These are phyloP conservation scores for Plasmodium vivax DNA, from an alignment of 169 alveolate genomes.

Conservation along the genomic window DNA sequence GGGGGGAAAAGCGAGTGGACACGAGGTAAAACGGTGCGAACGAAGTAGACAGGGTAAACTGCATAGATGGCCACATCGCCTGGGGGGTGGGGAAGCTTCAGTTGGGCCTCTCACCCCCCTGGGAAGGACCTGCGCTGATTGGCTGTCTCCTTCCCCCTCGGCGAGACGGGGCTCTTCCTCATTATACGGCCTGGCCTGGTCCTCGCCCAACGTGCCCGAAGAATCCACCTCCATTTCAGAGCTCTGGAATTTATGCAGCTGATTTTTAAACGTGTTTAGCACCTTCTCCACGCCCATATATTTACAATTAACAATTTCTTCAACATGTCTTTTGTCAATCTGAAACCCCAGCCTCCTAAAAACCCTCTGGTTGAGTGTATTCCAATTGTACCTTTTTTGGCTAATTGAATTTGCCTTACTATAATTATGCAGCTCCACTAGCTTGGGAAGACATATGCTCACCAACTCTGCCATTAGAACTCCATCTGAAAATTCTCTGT, in stretches of 20 bases:
- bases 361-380: constrained; percentile 74
- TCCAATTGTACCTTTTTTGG: constrained; percentile 76
- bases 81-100: not conserved
- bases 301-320: constrained; percentile 61
- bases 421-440: constrained; percentile 77
- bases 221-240: constrained; percentile 27
- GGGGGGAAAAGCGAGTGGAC: not conserved
- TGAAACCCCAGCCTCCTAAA: constrained; percentile 47
- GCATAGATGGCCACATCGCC: not conserved
- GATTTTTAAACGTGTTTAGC: constrained; percentile 42
- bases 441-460: constrained; percentile 47
- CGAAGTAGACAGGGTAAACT: not conserved
- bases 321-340: constrained; percentile 58
- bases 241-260: constrained; percentile 36
- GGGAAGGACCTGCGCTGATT: not conserved
- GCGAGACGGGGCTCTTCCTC: not conserved
- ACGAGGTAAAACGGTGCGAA: not conserved
- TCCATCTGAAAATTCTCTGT: constrained; percentile 70
- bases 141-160: not conserved
- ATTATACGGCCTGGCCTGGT: not conserved
- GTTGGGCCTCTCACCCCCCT: not conserved
- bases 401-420: constrained; percentile 66
- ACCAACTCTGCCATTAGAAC: constrained; percentile 68
- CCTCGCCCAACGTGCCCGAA: not conserved
- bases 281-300: constrained; percentile 70